Evolutionary conservation across 164 flowering plant species (phyloP).

Genomic region (Annona cherimola): DNA sequence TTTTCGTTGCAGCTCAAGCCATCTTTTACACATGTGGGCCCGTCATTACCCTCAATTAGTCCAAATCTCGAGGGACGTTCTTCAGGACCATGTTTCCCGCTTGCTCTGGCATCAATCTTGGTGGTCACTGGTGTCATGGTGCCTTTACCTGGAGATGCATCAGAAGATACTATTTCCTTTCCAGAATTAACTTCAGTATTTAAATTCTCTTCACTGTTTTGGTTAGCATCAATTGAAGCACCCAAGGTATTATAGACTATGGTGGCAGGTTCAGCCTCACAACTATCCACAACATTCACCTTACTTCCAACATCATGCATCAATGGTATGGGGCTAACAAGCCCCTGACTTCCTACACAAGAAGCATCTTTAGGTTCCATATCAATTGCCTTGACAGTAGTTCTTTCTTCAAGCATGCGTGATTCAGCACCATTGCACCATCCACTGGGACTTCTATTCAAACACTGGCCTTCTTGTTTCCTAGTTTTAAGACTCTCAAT

Average conservation of each 20-base stretch:
- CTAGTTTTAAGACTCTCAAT: constrained; percentile 6
- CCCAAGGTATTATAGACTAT: background rate
- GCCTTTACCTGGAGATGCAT: constrained; percentile 11
- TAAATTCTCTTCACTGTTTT: background rate
- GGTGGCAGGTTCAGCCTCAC: constrained; percentile 3
- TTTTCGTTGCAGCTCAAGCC: background rate
- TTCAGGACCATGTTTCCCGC: background rate
- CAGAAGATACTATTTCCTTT: background rate
- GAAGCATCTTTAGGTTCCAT: constrained; percentile 1
- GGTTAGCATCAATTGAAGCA: background rate
- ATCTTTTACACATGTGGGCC: background rate
- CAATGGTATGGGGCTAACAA: no score
- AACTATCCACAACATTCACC: no score
- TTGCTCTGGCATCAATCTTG: constrained; percentile 1
- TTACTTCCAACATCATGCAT: no score
- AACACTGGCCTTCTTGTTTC: constrained; percentile 9
- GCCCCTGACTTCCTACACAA: background rate
- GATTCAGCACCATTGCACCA: background rate
- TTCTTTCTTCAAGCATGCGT: background rate
- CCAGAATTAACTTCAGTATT: constrained; percentile 4
- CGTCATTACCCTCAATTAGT: background rate
- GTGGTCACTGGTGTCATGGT: background rate
- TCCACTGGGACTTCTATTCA: constrained; percentile 8
- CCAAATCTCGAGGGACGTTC: constrained; percentile 11
- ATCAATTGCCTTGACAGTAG: constrained; percentile 4